A percentile compares a stretch with the other conserved stretches of the same genome.
Evolutionary conservation across 306 rosid species (phyloP).

Genomic region (Crotalaria pallida): DNA sequence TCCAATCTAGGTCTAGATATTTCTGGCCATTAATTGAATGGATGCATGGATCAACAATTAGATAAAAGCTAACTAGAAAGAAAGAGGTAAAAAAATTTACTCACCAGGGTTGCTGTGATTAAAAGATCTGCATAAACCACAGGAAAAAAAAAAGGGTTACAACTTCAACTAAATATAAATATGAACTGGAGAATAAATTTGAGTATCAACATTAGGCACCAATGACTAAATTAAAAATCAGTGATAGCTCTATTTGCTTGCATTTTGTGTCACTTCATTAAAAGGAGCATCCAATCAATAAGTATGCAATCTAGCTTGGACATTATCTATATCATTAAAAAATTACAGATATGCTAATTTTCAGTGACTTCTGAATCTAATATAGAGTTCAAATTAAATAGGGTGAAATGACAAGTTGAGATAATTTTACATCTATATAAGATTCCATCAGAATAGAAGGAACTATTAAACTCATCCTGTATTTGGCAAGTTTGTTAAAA

Average conservation of each 20-base stretch:
- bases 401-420: not conserved
- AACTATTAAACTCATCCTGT: not conserved
- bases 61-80: not conserved
- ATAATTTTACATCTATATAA: not conserved
- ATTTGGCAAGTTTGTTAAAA: not conserved
- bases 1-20: not conserved
- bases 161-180: not conserved
- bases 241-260: not conserved
- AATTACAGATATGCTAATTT: not conserved
- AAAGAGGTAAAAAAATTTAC: slow-evolving; percentile 29
- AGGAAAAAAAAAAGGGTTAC: slow-evolving; percentile 11
- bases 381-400: not conserved
- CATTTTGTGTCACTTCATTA: not conserved
- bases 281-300: not conserved
- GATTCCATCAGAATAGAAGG: not conserved
- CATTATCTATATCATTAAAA: not conserved
- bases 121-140: slow-evolving; percentile 54
- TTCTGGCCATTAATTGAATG: not conserved
- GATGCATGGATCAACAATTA: not conserved
- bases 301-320: not conserved
- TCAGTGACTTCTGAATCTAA: not conserved
- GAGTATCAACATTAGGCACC: not conserved
- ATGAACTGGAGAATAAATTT: not conserved
- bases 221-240: not conserved
- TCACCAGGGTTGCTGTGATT: slow-evolving; percentile 55